These are phyloP conservation scores for Cercospora sp. DNA, from an alignment of 2,329 filamentous ascomycete genomes.

Conservation along the genomic window DNA sequence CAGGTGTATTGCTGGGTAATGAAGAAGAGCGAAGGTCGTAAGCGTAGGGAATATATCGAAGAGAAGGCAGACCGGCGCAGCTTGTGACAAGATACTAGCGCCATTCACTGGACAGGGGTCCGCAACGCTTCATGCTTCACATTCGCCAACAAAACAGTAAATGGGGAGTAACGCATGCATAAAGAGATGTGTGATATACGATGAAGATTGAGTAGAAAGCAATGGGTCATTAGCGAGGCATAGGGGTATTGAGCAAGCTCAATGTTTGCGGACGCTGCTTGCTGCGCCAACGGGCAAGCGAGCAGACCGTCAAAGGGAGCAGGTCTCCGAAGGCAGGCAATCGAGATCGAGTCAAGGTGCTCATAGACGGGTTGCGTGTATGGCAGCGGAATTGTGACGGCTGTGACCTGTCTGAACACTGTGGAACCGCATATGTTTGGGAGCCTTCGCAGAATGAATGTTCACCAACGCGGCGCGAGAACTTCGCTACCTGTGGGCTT, in stretches of 20 bases:
- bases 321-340: fast-evolving
- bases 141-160: not conserved
- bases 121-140: not conserved
- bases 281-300: not conserved
- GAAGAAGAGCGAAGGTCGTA: not conserved
- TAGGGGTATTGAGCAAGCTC: not conserved
- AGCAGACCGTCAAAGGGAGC: not conserved
- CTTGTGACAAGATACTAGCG: not conserved
- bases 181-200: not conserved
- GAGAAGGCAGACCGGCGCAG: not conserved
- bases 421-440: not conserved
- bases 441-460: not conserved
- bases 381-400: not conserved
- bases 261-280: not conserved
- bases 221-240: not conserved
- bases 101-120: not conserved
- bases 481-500: not conserved
- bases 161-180: not conserved
- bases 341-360: not conserved
- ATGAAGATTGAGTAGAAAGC: not conserved
- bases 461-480: not conserved
- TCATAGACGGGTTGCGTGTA: not conserved
- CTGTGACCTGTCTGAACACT: not conserved
- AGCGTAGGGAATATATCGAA: not conserved
- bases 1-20: not conserved